Base-by-base conservation (phyloP, 805 yeast species). In the Debaryomyces hansenii region DNA sequence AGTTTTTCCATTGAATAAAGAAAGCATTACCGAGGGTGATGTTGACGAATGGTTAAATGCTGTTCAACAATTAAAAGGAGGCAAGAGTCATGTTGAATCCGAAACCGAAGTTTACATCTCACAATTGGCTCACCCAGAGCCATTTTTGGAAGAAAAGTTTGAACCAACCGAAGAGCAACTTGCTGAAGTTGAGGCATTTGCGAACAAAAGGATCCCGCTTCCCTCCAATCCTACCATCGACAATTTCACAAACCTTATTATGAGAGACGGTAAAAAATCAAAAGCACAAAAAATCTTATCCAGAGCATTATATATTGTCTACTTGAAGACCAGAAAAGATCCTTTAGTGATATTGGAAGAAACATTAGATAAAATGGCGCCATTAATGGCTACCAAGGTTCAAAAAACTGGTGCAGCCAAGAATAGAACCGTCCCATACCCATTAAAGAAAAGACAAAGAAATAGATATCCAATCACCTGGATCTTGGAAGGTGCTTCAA, bases 231-330 rank as follows among this genome's bases (percentile, higher is more conserved):
- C 87, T n/a, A 79, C 84, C 16, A 73, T 91, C 41, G 83, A 84
- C 41, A 84, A 87, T 56, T 80, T 94, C 59, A 84, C 88, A 45
- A 90, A 90, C 62, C 76, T 90, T 71, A 83, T 94, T 50, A 94
- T 94, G 98, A 83, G 88, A 61, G 84, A 89, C 62, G 99, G 99
- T 37, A 84, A 84, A 65, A 94, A 91, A 65, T 80, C 87, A 45
- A 71, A 75, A 41, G 97, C 98, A 0, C 85, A 84, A 61, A 84
- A 78, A 56, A 75, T 78, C 41, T 74, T 94, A 46, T 78, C 85
- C 44, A 79, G 85, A 60, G 96, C 97, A 0, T 74, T 94, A 42
- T 90, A 91, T 61, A 71, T 91, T 41, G 85, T 84, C 36, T 87
- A 80, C 66, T 76, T 90, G 54, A 82, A 84, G 58, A 73, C 82